Percentiles rank a stretch among this genome's conserved stretches.
Conservation (phyloP, 805 yeast species). For the Nakazawaea populi region DNA sequence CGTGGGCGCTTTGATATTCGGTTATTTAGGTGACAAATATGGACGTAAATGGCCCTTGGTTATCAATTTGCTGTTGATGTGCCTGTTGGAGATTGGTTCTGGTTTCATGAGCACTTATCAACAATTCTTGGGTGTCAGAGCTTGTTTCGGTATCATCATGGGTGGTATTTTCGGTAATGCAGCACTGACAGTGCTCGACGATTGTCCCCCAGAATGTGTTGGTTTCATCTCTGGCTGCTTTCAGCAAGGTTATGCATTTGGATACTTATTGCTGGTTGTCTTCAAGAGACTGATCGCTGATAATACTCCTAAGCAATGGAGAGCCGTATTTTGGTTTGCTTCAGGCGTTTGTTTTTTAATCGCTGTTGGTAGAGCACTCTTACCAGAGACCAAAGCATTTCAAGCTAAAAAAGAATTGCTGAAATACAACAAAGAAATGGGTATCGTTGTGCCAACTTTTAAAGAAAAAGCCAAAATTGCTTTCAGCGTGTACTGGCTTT, state of each 20-base stretch:
- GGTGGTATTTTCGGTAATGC: constrained; percentile 55
- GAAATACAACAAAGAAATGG: constrained; percentile 23
- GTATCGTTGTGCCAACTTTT: constrained; percentile 26
- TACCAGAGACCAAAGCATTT: constrained; percentile 53
- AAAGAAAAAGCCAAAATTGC: constrained; percentile 26
- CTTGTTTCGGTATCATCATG: constrained; percentile 55
- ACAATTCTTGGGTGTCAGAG: constrained; percentile 58
- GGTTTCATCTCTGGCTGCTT: constrained; percentile 62
- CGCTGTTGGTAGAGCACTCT: constrained; percentile 32
- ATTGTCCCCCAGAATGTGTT: constrained; percentile 45
- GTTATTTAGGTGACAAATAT: constrained; percentile 51
- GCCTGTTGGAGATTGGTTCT: constrained; percentile 54
- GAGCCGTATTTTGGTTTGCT: constrained; percentile 63
- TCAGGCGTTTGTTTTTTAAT: constrained; percentile 49
- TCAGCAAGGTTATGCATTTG: constrained; percentile 78
- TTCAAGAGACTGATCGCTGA: constrained; percentile 60
- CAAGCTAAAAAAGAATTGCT: constrained; percentile 32
- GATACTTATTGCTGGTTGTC: constrained; percentile 58
- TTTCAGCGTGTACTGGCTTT: constrained; percentile 48
- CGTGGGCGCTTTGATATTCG: constrained; percentile 59
- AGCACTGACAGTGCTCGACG: constrained; percentile 48
- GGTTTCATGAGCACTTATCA: constrained; percentile 52
- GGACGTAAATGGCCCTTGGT: constrained; percentile 59
- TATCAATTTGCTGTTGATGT: constrained; percentile 37
- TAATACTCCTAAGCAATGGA: constrained; percentile 50